These are phyloP conservation scores for Cruciata laevipes DNA, from an alignment of 257 asterid genomes.

Conservation along the genomic window DNA sequence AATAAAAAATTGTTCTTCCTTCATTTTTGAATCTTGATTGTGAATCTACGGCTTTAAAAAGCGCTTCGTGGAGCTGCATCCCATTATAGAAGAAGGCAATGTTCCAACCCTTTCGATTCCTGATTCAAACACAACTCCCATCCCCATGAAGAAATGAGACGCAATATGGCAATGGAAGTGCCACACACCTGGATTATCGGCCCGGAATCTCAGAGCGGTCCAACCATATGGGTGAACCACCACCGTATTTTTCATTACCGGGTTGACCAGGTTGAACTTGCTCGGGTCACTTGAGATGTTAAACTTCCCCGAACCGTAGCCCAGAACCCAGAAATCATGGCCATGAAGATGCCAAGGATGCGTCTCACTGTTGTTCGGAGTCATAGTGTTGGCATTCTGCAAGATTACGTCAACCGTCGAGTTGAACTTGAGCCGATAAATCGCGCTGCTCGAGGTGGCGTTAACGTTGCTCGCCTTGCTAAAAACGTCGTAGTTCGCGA, in stretches of 20 bases:
- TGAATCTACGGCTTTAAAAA: conserved; percentile 28
- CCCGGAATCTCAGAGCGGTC: conserved; percentile 82
- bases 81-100: conserved; percentile 77
- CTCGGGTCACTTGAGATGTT: conserved; percentile 34
- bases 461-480: conserved; percentile 27
- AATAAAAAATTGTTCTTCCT: too few species aligned
- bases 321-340: conserved; percentile 91
- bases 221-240: conserved; percentile 77
- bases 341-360: conserved; percentile 99
- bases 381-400: conserved; percentile 80
- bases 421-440: conserved; percentile 52
- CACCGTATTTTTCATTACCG: conserved; percentile 85
- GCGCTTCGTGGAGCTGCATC: conserved; percentile 62
- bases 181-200: conserved; percentile 94
- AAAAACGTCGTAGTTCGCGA: conserved; percentile 35
- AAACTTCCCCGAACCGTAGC: conserved; percentile 68
- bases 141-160: conserved; percentile 84
- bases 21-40: not conserved
- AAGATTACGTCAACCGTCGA: conserved; percentile 63
- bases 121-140: conserved; percentile 86
- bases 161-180: conserved; percentile 94
- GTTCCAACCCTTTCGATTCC: conserved; percentile 64
- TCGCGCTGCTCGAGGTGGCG: conserved; percentile 51
- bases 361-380: conserved; percentile 58
- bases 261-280: conserved; percentile 59